Evolutionary conservation across 1,284 basidiomycete species (phyloP), one percentile per base, ranked within the genome.

Genomic region (Fomitiporia mediterranea): DNA sequence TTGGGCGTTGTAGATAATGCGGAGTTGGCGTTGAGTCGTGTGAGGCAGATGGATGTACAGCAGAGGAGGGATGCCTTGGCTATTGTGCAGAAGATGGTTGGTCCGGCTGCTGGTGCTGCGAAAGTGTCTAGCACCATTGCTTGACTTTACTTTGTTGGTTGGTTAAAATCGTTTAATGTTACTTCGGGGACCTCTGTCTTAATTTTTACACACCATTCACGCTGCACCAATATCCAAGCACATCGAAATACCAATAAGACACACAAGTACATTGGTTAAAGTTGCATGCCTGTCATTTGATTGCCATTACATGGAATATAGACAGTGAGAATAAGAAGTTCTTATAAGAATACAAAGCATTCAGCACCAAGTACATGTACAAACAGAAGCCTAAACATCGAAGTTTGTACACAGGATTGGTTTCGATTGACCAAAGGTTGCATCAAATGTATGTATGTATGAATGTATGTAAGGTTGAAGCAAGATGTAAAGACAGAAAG

Each of bases 1-100:
- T 35, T 39, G 27, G 53, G 46, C 9, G 37, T 52, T 51, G 48
- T 59, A n/a, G 53, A 55, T 30, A 55, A 55, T 21, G 57, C 57
- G 9, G 30, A 47, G n/a, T 32, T 50, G n/a, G 57, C 48, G 15
- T 21, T 59, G 40, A 56, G 53, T 37, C 57, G 53, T 25, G 37
- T 51, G 23, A 48, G 39, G 21, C 49, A 51, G 13, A 4, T 59
- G 32, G 27, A 39, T 15, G 34, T 55, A 21, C 53, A 21, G n/a
- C 21, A 40, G 9, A 38, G 57, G 19, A 21, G 39, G 11, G 47
- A 56, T 23, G 53, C 48, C 5, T 19, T 59, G 49, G 23, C n/a
- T 17, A 49, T 59, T 15, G 57, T 59, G 8, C 27, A 44, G 40
- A 56, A 52, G 37, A 28, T 59, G 35, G 25, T 49, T 7, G 38